phyloP scores from a whole-genome alignment of 192 early-diverging fungal genomes.

The Backusella liffmaniae region DNA sequence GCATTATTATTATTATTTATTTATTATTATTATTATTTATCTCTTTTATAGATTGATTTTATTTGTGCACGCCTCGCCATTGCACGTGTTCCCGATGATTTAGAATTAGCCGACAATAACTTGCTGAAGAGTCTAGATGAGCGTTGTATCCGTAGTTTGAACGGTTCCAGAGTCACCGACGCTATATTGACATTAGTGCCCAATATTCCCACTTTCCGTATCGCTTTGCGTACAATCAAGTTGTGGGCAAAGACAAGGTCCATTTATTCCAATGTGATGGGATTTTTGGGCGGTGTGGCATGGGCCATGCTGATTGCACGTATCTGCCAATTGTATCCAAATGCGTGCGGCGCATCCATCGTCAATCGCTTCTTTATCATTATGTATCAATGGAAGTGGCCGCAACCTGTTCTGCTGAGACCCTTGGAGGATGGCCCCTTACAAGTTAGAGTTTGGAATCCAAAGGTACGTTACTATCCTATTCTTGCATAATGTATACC shows the following conservation, averaged over 20 bases:
- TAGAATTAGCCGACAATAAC: conserved; percentile 84
- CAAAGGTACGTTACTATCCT: conserved; percentile 44
- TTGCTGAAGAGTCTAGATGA: conserved; percentile 89
- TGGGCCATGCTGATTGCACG: conserved; percentile 98
- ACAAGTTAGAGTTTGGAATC: conserved; percentile 93
- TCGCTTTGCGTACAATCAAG: conserved; percentile 92
- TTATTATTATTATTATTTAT: no score
- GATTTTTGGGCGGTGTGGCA: conserved; percentile 97
- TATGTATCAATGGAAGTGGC: conserved; percentile 91
- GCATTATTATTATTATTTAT: not conserved
- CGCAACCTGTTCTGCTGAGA: conserved; percentile 88
- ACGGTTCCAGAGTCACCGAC: conserved; percentile 97
- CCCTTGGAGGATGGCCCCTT: conserved; percentile 85
- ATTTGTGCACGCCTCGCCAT: conserved; percentile 80
- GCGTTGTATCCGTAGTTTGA: conserved; percentile 82
- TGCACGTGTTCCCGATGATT: conserved; percentile 76
- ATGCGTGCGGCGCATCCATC: conserved; percentile 84
- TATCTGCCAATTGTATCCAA: conserved; percentile 95
- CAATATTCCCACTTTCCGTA: conserved; percentile 83
- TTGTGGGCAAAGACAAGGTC: conserved; percentile 93
- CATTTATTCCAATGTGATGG: conserved; percentile 95
- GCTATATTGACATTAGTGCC: conserved; percentile 94
- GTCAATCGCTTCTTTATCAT: conserved; percentile 90
- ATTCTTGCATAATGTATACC: no score
- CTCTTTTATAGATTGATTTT: conserved; percentile 78